Base-by-base conservation (phyloP, 768 basidiomycete genomes). In the Hypholoma sublateritium region DNA sequence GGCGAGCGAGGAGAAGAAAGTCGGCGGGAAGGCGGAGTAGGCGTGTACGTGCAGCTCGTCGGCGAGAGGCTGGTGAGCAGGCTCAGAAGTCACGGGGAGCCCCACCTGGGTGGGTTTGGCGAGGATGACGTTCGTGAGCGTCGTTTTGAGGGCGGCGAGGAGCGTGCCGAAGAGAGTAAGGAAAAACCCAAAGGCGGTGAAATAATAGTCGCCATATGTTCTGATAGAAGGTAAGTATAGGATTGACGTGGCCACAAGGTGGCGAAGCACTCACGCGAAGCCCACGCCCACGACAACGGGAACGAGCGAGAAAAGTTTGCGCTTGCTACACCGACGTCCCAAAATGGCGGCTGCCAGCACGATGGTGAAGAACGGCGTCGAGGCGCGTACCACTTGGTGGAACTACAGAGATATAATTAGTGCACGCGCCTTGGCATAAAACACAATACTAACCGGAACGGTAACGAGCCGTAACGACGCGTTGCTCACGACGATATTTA, bases 401-500 rank as follows among this genome's bases (percentile, higher is more conserved):
- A 99, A 97, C 94, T 97, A n/a, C 17, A 32, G 19, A 9, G 28
- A 32, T 32, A 32, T 4, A 59, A 6, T 24, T 25, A 5, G 8
- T 44, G 14, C 43, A 55, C 41, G 17, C 28, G 28, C 28, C 28
- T 21, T 39, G 16, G 44, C 28, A 49, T 51, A 47, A 56, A 22
- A 13, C 50, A 24, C 39, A 36, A 25, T 39, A 83, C 91, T 64
- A 59, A 94, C 92, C 5, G 95, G 93, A 16, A 96, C 83, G 5
- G 95, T 95, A 36, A 98, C 95, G 17, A 96, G 77, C 61, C 89
- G 81, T 21, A 96, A 78, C 5, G 92, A 95, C 28, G 94, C 76
- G 70, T 99, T 99, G 75, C 93, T 95, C 47, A 98, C 88, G 41
- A 89, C 88, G 63, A 98, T 96, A 68, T 99, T 99, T 69, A 96